Evolutionary conservation across 768 basidiomycete genomes (phyloP).

Genomic region (Chlorophyllum brunneum): DNA sequence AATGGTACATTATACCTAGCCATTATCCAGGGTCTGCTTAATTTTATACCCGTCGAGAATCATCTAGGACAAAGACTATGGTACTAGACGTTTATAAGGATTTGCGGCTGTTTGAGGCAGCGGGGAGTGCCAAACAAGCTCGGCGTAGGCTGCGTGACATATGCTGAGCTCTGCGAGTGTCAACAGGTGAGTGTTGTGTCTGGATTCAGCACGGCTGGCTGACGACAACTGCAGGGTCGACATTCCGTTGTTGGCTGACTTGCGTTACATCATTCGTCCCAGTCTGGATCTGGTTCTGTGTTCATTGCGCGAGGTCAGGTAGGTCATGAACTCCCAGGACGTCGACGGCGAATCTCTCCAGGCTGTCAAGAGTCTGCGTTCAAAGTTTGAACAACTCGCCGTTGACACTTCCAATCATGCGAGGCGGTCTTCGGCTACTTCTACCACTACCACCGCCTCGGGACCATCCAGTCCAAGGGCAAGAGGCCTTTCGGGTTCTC

Average conservation of each 20-base stretch:
- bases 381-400: slow-evolving; percentile 68
- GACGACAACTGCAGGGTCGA: not conserved
- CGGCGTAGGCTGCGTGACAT: too few relatives aligned
- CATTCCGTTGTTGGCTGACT: not conserved
- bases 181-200: too few relatives aligned
- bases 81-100: too few relatives aligned
- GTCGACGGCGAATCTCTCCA: slow-evolving; percentile 54
- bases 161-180: too few relatives aligned
- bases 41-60: slow-evolving; percentile 8
- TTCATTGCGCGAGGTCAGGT: too few relatives aligned
- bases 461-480: slow-evolving; percentile 36
- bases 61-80: not conserved
- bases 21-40: not conserved
- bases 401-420: slow-evolving; percentile 25
- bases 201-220: not conserved
- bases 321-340: too few relatives aligned
- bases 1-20: not conserved
- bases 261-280: not conserved
- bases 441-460: not conserved
- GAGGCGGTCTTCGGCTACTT: slow-evolving; percentile 7
- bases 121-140: too few relatives aligned
- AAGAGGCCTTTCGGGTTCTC: slow-evolving; percentile 33
- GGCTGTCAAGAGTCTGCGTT: slow-evolving; percentile 67
- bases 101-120: too few relatives aligned
- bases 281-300: not conserved